A percentile compares a stretch with the other conserved stretches of the same genome.
These are phyloP conservation scores for Debaryomycetaceae sp. DNA, from an alignment of 1,139 yeast species.

Conservation along the genomic window DNA sequence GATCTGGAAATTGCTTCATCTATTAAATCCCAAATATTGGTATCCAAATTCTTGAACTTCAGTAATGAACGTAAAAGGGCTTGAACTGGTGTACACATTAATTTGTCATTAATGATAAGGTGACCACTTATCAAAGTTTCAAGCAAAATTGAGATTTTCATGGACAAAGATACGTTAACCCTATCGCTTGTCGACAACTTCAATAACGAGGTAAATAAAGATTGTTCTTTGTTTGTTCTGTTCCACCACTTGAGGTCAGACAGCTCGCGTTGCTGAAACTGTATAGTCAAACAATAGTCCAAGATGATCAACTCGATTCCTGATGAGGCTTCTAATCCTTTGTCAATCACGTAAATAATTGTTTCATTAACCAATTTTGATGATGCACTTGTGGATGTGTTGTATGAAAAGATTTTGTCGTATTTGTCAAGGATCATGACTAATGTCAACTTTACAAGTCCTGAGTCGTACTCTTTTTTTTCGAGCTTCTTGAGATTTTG, in stretches of 20 bases:
- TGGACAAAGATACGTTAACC: conserved; percentile 14
- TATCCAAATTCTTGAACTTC: conserved; percentile 8
- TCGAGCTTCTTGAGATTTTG: conserved; percentile 8
- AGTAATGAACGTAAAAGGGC: conserved; percentile 42
- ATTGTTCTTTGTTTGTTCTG: conserved; percentile 42
- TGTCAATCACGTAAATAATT: conserved; percentile 18
- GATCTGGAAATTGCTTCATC: conserved; percentile 75
- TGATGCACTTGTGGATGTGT: conserved; percentile 9
- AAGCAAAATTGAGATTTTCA: conserved; percentile 23
- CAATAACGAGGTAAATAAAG: conserved; percentile 60
- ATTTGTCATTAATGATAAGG: conserved; percentile 44
- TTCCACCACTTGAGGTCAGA: conserved; percentile 63
- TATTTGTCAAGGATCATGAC: conserved; percentile 22
- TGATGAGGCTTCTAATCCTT: conserved; percentile 21
- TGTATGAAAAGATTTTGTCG: conserved; percentile 18
- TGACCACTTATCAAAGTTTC: conserved; percentile 20
- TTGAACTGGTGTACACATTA: conserved; percentile 42
- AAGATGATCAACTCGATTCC: conserved; percentile 54
- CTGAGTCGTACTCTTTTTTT: conserved; percentile 10
- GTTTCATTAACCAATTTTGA: conserved; percentile 9
- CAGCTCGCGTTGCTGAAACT: conserved; percentile 33
- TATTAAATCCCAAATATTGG: conserved; percentile 49
- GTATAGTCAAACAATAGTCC: conserved; percentile 43
- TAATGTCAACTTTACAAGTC: conserved; percentile 24
- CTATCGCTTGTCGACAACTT: conserved; percentile 37